Evolutionary conservation across 192 early-diverging fungal species (phyloP).

Genomic region (Coemansia sp.): DNA sequence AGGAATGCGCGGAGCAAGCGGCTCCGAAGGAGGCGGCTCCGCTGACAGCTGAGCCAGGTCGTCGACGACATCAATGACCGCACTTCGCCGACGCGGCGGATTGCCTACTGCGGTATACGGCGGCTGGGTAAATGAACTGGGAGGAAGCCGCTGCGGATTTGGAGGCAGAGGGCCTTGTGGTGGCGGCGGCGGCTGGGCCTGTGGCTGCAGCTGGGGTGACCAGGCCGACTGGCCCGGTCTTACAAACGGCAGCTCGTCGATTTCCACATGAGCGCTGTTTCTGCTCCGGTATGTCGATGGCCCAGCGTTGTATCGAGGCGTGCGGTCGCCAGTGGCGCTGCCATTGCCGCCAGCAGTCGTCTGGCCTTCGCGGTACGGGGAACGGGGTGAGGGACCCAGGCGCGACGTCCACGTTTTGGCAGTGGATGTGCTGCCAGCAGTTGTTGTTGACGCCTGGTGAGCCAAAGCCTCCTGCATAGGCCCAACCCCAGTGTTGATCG

Average conservation of each 20-base stretch:
- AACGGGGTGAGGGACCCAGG: slow-evolving; percentile 15
- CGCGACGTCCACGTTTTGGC: slow-evolving; percentile 1
- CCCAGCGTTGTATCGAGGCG: slow-evolving; percentile 24
- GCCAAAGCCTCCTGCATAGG: background rate
- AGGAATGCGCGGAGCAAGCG: slow-evolving; percentile 4
- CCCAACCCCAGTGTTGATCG: slow-evolving; percentile 35
- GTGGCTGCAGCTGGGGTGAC: slow-evolving; percentile 19
- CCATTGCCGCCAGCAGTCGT: background rate
- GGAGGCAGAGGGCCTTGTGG: background rate
- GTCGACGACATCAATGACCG: slow-evolving; percentile 37
- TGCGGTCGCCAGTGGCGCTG: slow-evolving; percentile 13
- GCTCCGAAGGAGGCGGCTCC: background rate
- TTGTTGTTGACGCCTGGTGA: background rate
- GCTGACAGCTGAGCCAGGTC: slow-evolving; percentile 10
- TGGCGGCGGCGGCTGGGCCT: background rate
- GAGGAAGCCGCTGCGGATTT: slow-evolving; percentile 7
- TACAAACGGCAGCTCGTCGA: slow-evolving; percentile 49
- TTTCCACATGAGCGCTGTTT: slow-evolving; percentile 50
- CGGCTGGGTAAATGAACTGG: background rate
- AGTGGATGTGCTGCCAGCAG: background rate
- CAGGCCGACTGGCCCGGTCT: slow-evolving; percentile 29
- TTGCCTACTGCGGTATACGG: background rate
- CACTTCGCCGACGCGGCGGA: slow-evolving; percentile 30
- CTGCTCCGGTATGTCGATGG: slow-evolving; percentile 41
- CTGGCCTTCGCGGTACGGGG: slow-evolving; percentile 27